phyloP scores from a whole-genome alignment of 2,329 filamentous ascomycete species.

The Tolypocladium tundrense region DNA sequence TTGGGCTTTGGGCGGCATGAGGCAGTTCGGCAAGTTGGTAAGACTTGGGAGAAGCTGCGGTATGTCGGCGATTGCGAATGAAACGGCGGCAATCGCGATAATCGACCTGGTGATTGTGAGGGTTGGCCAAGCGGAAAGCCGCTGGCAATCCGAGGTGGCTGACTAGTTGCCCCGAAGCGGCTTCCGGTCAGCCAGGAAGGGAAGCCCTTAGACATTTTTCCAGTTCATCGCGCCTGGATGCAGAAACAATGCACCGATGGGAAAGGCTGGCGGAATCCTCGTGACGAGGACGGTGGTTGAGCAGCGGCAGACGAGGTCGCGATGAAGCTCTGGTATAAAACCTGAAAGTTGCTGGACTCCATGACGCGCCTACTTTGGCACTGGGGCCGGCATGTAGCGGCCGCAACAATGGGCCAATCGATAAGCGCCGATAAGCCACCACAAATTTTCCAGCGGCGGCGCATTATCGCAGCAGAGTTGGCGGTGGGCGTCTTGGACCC shows the following conservation, averaged over 20 bases:
- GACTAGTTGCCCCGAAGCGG: constrained; percentile 20
- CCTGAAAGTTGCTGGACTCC: constrained; percentile 8
- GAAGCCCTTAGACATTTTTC: constrained; percentile 30
- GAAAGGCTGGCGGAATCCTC: constrained; percentile 2
- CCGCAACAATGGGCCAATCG: constrained; percentile 20
- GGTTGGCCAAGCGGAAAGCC: not conserved
- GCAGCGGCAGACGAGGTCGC: not conserved
- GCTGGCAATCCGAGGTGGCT: constrained; percentile 6
- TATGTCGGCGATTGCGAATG: not conserved
- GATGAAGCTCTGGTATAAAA: not conserved
- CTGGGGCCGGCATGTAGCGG: not conserved
- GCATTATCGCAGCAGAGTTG: not conserved
- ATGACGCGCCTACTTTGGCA: constrained; percentile 24
- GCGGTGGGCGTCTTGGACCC: not conserved
- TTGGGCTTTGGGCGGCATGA: not conserved
- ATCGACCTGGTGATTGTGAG: constrained; percentile 1
- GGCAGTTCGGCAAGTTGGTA: not conserved
- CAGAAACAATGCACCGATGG: not conserved
- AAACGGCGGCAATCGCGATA: not conserved
- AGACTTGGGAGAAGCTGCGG: not conserved
- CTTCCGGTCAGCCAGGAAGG: constrained; percentile 25
- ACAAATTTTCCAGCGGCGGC: constrained; percentile 25
- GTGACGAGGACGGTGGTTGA: not conserved
- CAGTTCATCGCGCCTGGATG: constrained; percentile 25
- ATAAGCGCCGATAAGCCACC: constrained; percentile 30